Base-by-base conservation (phyloP, 345 rosid species). In the Salix exigua region DNA sequence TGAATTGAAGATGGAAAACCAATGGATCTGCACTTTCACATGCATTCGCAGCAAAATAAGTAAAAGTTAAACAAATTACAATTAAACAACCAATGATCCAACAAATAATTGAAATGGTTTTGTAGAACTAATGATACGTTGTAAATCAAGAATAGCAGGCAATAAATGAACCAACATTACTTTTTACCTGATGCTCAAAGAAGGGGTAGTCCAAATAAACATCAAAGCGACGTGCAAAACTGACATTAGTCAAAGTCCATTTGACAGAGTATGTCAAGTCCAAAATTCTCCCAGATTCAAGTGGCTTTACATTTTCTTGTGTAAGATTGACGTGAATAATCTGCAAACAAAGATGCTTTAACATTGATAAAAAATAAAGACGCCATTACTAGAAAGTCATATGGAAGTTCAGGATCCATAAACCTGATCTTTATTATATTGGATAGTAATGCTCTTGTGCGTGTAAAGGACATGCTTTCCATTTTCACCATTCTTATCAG, bases 1-100 rank as follows among this genome's bases (percentile, higher is more conserved):
- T 31, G 98, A 94, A 85, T 94, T 94, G 86, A 94, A 94, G 82
- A 94, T 92, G 72, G 98, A 94, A 85, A 94, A 92, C 98, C 98
- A 94, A 75, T 94, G 98, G 81, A 94, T 92, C 98, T 94, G 94
- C 84, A 85, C 4, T 28, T 55, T 31, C 70, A 66, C 28, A 67
- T 18, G 46, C 75, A 76, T 30, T 65, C n/a, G 65, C 33, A 55
- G 18, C 4, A n/a, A 50, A 68, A 79, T 17, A 67, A 70, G 77
- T 44, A 65, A 66, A 33, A 21, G 10, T 28, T 21, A 53, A 35
- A 66, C 7, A 60, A 48, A 48, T 14, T 14, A 42, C 23, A 70
- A 63, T 11, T 26, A 28, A 73, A 31, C 6, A 55, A 17, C n/a
- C 64, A 55, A 68, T 23, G 50, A 81, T 30, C 17, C 51, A 70